A percentile compares a stretch with the other conserved stretches of the same genome.
phyloP scores from a whole-genome alignment of 306 rosid genomes.

The Rubus parviflorus region DNA sequence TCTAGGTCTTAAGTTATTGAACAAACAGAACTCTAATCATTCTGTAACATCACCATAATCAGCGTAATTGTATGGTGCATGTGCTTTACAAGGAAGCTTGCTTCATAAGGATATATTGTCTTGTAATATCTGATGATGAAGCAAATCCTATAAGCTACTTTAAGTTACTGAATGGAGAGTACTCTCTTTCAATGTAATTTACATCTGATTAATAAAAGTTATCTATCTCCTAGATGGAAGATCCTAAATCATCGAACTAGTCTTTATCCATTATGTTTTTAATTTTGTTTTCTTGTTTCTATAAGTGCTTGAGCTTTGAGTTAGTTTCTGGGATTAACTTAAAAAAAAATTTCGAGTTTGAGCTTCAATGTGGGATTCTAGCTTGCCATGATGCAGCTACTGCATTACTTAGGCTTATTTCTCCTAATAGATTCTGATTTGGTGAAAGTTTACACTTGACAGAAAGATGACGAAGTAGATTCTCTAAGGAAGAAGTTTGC shows the following conservation, averaged over 20 bases:
- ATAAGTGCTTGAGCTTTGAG: not conserved
- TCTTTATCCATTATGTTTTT: too few species aligned
- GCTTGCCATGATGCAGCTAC: not conserved
- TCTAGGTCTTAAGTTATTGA: too few species aligned
- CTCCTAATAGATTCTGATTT: not conserved
- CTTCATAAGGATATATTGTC: not conserved
- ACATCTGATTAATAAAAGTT: not conserved
- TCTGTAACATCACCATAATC: too few species aligned
- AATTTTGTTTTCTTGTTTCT: not conserved
- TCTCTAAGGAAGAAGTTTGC: slow-evolving; percentile 62
- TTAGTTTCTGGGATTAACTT: not conserved
- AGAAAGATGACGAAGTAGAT: slow-evolving; percentile 91
- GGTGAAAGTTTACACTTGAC: slow-evolving; percentile 30
- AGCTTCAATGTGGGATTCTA: not conserved
- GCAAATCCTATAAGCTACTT: too few species aligned
- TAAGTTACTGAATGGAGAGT: not conserved
- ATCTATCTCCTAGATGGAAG: not conserved
- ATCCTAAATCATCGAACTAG: not conserved
- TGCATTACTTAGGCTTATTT: not conserved
- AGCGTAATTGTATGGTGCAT: not conserved
- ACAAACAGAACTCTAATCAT: too few species aligned
- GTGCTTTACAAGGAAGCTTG: not conserved
- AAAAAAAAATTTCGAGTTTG: too few species aligned
- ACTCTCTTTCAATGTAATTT: not conserved
- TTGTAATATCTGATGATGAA: not conserved